These are phyloP conservation scores for Porogramme epimiltina DNA, from an alignment of 1,284 basidiomycete genomes.

Conservation along the genomic window DNA sequence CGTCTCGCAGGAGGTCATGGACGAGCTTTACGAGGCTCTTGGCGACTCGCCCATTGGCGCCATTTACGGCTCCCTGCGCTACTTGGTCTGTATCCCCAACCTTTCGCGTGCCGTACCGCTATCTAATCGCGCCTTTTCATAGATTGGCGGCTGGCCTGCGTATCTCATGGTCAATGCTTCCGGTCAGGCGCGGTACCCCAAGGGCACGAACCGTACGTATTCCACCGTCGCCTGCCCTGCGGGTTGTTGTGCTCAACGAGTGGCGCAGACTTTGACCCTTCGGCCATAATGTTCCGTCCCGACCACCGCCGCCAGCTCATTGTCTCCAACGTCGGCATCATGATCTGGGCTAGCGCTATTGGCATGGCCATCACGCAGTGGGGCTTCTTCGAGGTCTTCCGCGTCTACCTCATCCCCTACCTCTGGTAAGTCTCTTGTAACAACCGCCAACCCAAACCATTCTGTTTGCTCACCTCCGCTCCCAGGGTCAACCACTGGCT, in stretches of 20 bases:
- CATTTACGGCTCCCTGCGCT: slow-evolving; percentile 63
- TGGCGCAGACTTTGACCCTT: slow-evolving; percentile 78
- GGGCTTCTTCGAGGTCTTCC: slow-evolving; percentile 78
- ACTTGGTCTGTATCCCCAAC: slow-evolving; percentile 56
- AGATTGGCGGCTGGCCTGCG: slow-evolving; percentile 85
- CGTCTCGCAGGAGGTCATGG: slow-evolving; percentile 72
- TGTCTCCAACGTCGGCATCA: slow-evolving; percentile 84
- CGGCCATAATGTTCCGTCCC: slow-evolving; percentile 82
- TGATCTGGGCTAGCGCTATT: slow-evolving; percentile 72
- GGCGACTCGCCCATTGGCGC: slow-evolving; percentile 93
- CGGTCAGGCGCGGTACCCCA: slow-evolving; percentile 87
- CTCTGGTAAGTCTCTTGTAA: slow-evolving; percentile 58
- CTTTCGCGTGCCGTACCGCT: neutral
- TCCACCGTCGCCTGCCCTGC: no score
- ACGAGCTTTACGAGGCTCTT: slow-evolving; percentile 84
- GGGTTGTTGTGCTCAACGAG: slow-evolving; percentile 19
- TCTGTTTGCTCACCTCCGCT: neutral
- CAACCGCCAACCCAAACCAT: no score
- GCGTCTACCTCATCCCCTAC: slow-evolving; percentile 89
- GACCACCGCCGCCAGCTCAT: slow-evolving; percentile 83
- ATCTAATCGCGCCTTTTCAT: neutral
- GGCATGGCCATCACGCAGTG: slow-evolving; percentile 60
- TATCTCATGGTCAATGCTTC: slow-evolving; percentile 89
- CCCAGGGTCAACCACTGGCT: slow-evolving; percentile 81
- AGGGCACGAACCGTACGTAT: slow-evolving; percentile 78